Percentiles rank a stretch among this genome's conserved stretches.
Evolutionary conservation across 176 grass and related monocot genomes (phyloP).

Genomic region (Elaeis guineensis): DNA sequence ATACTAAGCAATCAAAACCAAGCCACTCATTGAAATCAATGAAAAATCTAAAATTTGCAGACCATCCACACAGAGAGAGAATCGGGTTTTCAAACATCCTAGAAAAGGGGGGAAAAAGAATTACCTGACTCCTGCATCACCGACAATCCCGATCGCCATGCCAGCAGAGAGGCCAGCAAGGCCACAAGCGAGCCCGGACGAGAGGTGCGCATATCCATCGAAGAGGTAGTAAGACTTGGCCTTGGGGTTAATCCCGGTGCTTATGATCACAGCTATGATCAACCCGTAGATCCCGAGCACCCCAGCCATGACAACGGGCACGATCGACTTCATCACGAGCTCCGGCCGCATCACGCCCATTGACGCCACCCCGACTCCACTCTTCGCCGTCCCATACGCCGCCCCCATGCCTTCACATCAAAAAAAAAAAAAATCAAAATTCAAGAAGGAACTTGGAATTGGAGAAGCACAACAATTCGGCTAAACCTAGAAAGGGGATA

Average conservation of each 20-base stretch:
- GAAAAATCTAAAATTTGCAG: not conserved
- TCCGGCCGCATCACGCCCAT: slow-evolving; percentile 22
- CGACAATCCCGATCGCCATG: slow-evolving; percentile 4
- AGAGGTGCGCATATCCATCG: slow-evolving; percentile 8
- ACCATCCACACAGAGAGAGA: not conserved
- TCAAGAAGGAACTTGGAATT: no score
- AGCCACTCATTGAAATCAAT: no score
- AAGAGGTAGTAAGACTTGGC: slow-evolving; percentile 17
- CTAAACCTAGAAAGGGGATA: no score
- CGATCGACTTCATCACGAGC: slow-evolving; percentile 20
- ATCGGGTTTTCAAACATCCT: no score
- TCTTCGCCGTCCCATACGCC: slow-evolving; percentile 15
- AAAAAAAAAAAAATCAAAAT: no score
- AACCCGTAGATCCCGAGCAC: slow-evolving; percentile 12
- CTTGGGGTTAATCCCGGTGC: slow-evolving; percentile 20
- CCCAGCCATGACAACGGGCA: slow-evolving; percentile 16
- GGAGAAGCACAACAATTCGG: no score
- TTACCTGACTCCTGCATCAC: slow-evolving; percentile 10
- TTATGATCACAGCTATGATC: slow-evolving; percentile 19
- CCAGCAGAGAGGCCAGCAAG: slow-evolving; percentile 7
- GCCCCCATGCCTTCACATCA: slow-evolving; percentile 3
- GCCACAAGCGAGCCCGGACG: slow-evolving; percentile 9
- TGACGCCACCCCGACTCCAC: slow-evolving; percentile 10
- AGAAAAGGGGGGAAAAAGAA: not conserved
- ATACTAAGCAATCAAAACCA: no score